These are phyloP conservation scores for Gnaphalium uliginosum DNA, from an alignment of 129 eudicot species.

Conservation along the genomic window DNA sequence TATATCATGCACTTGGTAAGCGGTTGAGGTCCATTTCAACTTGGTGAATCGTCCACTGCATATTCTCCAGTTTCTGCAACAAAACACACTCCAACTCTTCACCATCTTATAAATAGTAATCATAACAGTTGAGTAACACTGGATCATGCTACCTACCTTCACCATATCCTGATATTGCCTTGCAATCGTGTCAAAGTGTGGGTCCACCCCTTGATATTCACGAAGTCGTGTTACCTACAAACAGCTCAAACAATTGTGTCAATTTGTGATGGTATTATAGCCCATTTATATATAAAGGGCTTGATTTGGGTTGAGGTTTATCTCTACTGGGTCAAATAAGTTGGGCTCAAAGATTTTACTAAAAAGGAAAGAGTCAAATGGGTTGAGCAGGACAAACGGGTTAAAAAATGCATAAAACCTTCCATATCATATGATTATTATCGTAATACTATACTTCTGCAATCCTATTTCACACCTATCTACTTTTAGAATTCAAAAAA, in stretches of 20 bases:
- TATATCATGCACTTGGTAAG: slow-evolving; percentile 43
- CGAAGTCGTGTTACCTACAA: slow-evolving; percentile 88
- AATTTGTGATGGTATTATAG: not conserved
- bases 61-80: slow-evolving; percentile 83
- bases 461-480: not conserved
- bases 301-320: not conserved
- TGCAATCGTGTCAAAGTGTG: slow-evolving; percentile 89
- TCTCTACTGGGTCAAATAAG: not conserved
- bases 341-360: not conserved
- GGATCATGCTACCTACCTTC: slow-evolving; percentile 46
- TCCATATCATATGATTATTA: not conserved
- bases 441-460: not conserved
- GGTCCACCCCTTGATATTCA: slow-evolving; percentile 99
- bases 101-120: slow-evolving; percentile 12
- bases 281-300: not conserved
- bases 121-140: not conserved
- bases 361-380: not conserved
- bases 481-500: not conserved
- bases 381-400: not conserved
- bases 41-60: slow-evolving; percentile 98
- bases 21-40: slow-evolving; percentile 94
- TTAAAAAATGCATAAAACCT: not conserved
- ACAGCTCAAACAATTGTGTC: not conserved
- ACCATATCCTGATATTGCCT: slow-evolving; percentile 94
- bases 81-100: not conserved